A percentile compares a stretch with the other conserved stretches of the same genome.
Evolutionary conservation across 2,329 filamentous ascomycete genomes (phyloP).

Genomic region (Colletotrichum spinosum): DNA sequence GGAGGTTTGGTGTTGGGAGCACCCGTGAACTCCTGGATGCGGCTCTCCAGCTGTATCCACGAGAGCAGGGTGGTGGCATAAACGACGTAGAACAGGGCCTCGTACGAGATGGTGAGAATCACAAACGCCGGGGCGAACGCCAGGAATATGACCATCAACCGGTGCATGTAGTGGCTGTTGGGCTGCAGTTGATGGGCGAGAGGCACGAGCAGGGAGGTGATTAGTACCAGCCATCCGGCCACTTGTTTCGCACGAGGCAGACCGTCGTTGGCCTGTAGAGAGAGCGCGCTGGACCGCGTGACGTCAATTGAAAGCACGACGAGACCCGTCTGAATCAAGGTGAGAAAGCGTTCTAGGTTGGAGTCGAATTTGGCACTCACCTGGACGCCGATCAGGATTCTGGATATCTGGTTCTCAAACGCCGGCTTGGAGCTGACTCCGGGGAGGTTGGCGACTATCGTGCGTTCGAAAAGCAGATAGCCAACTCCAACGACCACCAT

Average conservation of each 20-base stretch:
- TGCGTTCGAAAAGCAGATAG: constrained; percentile 85
- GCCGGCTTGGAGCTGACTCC: neutral
- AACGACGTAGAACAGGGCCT: constrained; percentile 93
- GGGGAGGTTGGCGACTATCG: constrained; percentile 19
- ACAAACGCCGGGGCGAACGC: constrained; percentile 94
- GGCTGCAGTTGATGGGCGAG: constrained; percentile 84
- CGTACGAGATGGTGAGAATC: constrained; percentile 96
- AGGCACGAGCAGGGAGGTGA: constrained; percentile 81
- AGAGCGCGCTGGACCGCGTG: constrained; percentile 86
- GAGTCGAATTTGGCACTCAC: constrained; percentile 49
- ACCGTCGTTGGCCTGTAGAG: constrained; percentile 85
- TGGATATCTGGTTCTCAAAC: constrained; percentile 53
- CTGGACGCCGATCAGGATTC: constrained; percentile 75
- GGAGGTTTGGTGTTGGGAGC: neutral
- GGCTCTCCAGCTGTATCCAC: constrained; percentile 94
- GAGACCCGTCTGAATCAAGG: constrained; percentile 71
- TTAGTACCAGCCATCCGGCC: constrained; percentile 86
- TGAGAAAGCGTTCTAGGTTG: constrained; percentile 30
- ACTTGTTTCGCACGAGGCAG: constrained; percentile 89
- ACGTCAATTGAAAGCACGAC: constrained; percentile 85
- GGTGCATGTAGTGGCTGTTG: constrained; percentile 90
- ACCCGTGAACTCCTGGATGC: constrained; percentile 54
- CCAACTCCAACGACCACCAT: constrained; percentile 82
- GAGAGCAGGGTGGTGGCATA: constrained; percentile 85
- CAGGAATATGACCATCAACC: constrained; percentile 88